Evolutionary conservation across 2,329 filamentous ascomycete genomes (phyloP), one percentile per base, ranked within the genome.

Genomic region (Neoscytalidium dimidiatum): DNA sequence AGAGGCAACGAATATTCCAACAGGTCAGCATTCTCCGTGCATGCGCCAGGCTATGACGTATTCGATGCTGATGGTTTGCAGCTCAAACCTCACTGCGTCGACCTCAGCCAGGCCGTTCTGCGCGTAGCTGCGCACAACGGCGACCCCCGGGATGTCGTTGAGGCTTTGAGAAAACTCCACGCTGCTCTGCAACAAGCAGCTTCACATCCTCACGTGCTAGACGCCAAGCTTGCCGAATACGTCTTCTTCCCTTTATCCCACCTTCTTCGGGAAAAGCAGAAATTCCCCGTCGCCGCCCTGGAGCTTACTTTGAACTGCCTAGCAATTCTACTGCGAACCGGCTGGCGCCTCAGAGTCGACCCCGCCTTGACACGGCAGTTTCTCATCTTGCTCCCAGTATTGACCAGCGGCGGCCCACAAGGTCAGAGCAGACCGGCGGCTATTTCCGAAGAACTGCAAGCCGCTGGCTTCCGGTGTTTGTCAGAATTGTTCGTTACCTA

Each of bases 161-260:
- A 77, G 51, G 78, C 79, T 31, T 77, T 88, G 23, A 77, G 82
- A 56, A 70, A 74, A 1, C 72, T 88, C 5, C 73, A 84, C 11
- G 68, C 74, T 7, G 74, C 75, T 17, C 75, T 88, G 0, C 66
- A 70, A 23, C 53, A 69, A 0, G 65, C 79, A 53, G 66, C 68
- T 17, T 70, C 73, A 23, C 71, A 71, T 7, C 75, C 79, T 38
- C 71, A 77, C 68, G 70, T 74, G 1, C 74, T 98, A 19, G 92
- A 97, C 75, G 85, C 89, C 61, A 94, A 93, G 75, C 81, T 98
- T 19, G 92, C 94, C 14, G 94, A 97, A 80, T 99, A 98, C 82
- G 86, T 91, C 72, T 98, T 98, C 81, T 97, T 97, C 68, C 95
- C 95, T 0, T 82, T 99, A 0, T 93, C 92, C 0, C 90, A 95